phyloP scores from a whole-genome alignment of 2,329 filamentous ascomycete species.

The Lithohypha guttulata region DNA sequence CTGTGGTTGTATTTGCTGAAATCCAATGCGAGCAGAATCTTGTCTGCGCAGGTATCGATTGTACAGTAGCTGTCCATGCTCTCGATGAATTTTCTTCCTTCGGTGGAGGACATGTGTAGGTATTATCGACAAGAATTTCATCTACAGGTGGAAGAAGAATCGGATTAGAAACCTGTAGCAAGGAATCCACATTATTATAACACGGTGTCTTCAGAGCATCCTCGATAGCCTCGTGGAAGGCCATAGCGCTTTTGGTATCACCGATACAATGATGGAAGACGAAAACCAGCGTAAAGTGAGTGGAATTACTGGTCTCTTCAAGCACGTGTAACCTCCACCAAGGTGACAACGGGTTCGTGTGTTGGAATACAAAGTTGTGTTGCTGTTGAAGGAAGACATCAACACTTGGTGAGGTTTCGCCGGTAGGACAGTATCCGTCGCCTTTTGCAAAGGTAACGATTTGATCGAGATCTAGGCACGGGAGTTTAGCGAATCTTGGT shows the following conservation, averaged over 20 bases:
- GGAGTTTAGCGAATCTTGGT: constrained; percentile 36
- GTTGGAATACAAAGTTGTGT: constrained; percentile 32
- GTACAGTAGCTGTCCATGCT: constrained; percentile 29
- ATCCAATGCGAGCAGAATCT: constrained; percentile 27
- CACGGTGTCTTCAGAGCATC: constrained; percentile 25
- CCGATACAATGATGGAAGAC: constrained; percentile 40
- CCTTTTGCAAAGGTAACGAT: constrained; percentile 29
- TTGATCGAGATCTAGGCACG: constrained; percentile 31
- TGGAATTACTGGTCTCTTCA: constrained; percentile 18
- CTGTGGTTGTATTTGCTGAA: constrained; percentile 23
- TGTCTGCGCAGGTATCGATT: constrained; percentile 20
- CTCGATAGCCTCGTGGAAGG: constrained; percentile 36
- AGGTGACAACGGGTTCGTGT: constrained; percentile 23
- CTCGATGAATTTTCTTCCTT: constrained; percentile 19
- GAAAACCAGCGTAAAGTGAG: constrained; percentile 34
- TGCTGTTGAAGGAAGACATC: constrained; percentile 32
- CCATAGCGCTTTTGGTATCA: constrained; percentile 36
- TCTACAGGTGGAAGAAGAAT: constrained; percentile 34
- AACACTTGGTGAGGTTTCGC: constrained; percentile 30
- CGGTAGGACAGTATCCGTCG: constrained; percentile 12
- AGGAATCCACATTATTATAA: constrained; percentile 16
- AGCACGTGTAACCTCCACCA: constrained; percentile 38
- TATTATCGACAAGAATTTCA: constrained; percentile 24
- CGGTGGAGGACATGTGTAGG: constrained; percentile 22
- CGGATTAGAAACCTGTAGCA: constrained; percentile 21